Evolutionary conservation across 352 stramenopile species (phyloP).

Genomic region (Pythium dissotocum): DNA sequence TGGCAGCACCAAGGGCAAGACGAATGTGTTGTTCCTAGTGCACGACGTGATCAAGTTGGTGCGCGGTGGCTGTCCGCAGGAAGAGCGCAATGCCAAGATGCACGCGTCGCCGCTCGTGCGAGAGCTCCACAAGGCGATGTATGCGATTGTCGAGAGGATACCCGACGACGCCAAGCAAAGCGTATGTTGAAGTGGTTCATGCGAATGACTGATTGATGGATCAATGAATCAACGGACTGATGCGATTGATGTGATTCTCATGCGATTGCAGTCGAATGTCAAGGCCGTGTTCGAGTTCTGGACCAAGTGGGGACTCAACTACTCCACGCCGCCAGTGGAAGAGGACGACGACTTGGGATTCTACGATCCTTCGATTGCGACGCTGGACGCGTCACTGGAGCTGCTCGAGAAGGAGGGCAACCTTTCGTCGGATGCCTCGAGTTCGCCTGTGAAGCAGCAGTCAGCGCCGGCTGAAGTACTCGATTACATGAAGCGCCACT

Average conservation of each 20-base stretch:
- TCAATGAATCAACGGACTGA: neutral
- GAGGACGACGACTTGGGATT: constrained; percentile 32
- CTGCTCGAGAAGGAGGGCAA: constrained; percentile 59
- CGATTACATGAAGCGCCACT: constrained; percentile 79
- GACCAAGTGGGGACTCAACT: constrained; percentile 82
- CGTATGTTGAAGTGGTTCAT: constrained; percentile 42
- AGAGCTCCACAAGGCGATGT: constrained; percentile 71
- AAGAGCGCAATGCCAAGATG: constrained; percentile 80
- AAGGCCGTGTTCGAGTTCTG: constrained; percentile 80
- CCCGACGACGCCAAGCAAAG: constrained; percentile 58
- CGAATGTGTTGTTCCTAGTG: constrained; percentile 81
- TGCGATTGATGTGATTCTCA: constrained; percentile 7
- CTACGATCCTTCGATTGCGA: constrained; percentile 47
- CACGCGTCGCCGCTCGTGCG: constrained; percentile 60
- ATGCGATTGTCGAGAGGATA: constrained; percentile 59
- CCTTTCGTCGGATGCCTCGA: constrained; percentile 59
- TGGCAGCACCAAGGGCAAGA: constrained; percentile 63
- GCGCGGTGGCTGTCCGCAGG: constrained; percentile 63
- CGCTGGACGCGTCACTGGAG: constrained; percentile 63
- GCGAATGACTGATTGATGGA: constrained; percentile 4
- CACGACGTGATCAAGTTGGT: constrained; percentile 83
- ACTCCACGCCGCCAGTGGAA: constrained; percentile 40
- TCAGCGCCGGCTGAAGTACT: constrained; percentile 62
- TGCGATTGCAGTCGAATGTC: constrained; percentile 53
- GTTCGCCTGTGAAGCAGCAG: constrained; percentile 70